Conservation (phyloP, 2,329 filamentous ascomycete genomes). For the Colletotrichum aenigma region DNA sequence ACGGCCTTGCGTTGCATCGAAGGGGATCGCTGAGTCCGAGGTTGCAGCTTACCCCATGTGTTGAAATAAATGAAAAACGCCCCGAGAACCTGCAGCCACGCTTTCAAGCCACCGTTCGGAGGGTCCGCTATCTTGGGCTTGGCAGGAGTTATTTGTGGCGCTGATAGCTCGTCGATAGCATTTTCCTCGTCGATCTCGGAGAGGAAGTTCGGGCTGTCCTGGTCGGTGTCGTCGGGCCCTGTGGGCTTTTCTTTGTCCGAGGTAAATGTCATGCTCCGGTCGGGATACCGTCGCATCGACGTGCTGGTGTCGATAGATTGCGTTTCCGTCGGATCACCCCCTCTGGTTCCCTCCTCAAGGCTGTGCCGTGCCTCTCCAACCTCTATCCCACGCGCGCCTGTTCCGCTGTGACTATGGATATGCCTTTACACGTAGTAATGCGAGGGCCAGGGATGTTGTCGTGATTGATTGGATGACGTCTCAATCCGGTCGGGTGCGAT, state of each 20-base stretch:
- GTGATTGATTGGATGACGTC: not conserved
- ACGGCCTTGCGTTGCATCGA: not conserved
- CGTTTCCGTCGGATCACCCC: not conserved
- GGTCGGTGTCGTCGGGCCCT: not conserved
- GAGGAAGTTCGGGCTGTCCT: not conserved
- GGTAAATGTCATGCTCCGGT: not conserved
- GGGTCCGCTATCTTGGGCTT: constrained; percentile 6
- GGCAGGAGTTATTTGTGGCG: not conserved
- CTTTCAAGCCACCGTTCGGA: constrained; percentile 33
- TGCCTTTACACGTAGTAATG: not conserved
- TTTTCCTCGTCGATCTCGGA: not conserved
- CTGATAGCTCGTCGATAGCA: not conserved
- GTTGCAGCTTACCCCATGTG: constrained; percentile 28
- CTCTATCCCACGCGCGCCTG: not conserved
- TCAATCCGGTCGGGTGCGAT: not conserved
- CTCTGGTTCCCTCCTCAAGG: not conserved
- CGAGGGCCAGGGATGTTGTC: not conserved
- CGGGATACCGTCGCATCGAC: not conserved
- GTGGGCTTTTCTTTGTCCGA: not conserved
- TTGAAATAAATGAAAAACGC: constrained; percentile 55
- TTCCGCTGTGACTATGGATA: not conserved
- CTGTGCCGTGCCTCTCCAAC: not conserved
- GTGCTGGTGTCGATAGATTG: not conserved
- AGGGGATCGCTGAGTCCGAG: not conserved
- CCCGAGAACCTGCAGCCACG: constrained; percentile 54